Evolutionary conservation across 345 rosid genomes (phyloP).

Genomic region (Bruguiera sexangula): DNA sequence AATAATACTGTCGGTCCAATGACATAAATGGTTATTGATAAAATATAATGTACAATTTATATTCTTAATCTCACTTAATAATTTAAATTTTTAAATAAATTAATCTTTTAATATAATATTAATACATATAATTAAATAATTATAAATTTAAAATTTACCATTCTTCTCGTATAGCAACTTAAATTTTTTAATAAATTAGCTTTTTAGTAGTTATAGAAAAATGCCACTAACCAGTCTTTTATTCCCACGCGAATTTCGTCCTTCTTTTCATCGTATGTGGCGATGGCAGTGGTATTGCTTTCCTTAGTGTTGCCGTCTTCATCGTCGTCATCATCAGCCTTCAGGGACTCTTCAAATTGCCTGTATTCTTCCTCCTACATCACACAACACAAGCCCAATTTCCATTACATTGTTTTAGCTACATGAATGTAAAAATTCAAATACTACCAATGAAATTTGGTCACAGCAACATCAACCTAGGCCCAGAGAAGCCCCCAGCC

Average conservation of each 20-base stretch:
- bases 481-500: too few relatives aligned
- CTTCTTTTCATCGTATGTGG: conserved; percentile 8
- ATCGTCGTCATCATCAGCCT: conserved; percentile 27
- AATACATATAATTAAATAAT: too few relatives aligned
- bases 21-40: background rate
- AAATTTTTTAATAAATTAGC: too few relatives aligned
- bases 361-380: conserved; percentile 59
- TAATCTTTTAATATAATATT: too few relatives aligned
- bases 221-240: conserved; percentile 66
- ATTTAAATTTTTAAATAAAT: too few relatives aligned
- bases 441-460: too few relatives aligned
- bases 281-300: background rate
- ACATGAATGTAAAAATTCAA: background rate
- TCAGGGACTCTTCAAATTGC: conserved; percentile 56
- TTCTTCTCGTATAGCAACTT: too few relatives aligned
- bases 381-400: background rate
- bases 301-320: background rate
- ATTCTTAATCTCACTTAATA: too few relatives aligned
- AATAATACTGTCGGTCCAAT: background rate
- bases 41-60: too few relatives aligned
- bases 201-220: background rate
- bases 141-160: too few relatives aligned
- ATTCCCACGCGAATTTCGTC: conserved; percentile 57
- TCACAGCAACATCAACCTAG: too few relatives aligned
- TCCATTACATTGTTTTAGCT: background rate